A percentile compares a stretch with the other conserved stretches of the same genome.
Conservation (phyloP, 768 basidiomycete genomes). For the Tulasnella sp. region DNA sequence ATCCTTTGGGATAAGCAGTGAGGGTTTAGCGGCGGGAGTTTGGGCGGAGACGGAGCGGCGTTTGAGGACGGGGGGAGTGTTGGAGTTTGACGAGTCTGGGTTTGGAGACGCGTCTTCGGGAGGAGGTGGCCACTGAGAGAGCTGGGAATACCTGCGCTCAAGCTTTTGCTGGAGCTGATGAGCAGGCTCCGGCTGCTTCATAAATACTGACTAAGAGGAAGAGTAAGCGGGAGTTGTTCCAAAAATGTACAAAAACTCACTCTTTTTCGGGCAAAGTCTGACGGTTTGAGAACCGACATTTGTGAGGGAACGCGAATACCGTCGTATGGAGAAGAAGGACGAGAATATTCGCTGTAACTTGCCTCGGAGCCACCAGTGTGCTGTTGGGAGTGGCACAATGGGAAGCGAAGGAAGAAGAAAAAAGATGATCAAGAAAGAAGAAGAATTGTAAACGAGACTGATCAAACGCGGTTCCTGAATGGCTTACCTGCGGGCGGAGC, state of each 20-base stretch:
- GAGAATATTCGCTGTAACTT: conserved; percentile 8
- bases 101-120: too few relatives aligned
- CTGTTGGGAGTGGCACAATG: background rate
- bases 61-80: conserved; percentile 7
- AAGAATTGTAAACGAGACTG: conserved; percentile 8
- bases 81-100: too few relatives aligned
- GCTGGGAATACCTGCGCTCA: conserved; percentile 11
- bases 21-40: background rate
- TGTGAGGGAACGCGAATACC: conserved; percentile 9
- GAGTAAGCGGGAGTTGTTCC: background rate
- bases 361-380: conserved; percentile 13
- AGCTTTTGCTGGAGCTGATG: conserved; percentile 10
- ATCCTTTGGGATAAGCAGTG: conserved; percentile 7
- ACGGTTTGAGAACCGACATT: conserved; percentile 11
- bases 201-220: conserved; percentile 1
- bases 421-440: background rate
- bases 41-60: conserved; percentile 9
- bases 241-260: background rate
- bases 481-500: conserved; percentile 3
- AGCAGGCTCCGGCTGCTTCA: conserved; percentile 3
- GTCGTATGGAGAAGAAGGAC: conserved; percentile 7
- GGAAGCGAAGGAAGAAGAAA: background rate
- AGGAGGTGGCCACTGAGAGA: too few relatives aligned
- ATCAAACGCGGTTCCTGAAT: background rate
- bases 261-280: conserved; percentile 10